A percentile compares a stretch with the other conserved stretches of the same genome.
phyloP scores from a whole-genome alignment of 805 yeast genomes.

The Kluyveromyces nonfermentans region DNA sequence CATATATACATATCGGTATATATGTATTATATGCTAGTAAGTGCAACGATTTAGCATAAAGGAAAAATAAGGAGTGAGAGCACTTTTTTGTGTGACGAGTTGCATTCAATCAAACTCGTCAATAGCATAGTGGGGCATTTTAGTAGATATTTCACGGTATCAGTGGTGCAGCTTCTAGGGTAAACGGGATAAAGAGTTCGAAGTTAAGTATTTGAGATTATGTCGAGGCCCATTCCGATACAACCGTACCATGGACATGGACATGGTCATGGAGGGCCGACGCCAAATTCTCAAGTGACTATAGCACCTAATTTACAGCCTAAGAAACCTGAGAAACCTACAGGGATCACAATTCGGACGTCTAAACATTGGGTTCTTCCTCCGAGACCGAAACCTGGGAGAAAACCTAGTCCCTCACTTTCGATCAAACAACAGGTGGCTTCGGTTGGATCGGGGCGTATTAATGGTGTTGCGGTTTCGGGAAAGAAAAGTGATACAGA shows the following conservation, averaged over 20 bases:
- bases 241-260: slow-evolving; percentile 3
- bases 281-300: slow-evolving; percentile 3
- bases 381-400: slow-evolving; percentile 72
- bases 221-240: slow-evolving; percentile 1
- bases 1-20: too few relatives aligned
- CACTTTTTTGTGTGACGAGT: neutral
- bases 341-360: slow-evolving; percentile 37
- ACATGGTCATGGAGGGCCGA: neutral
- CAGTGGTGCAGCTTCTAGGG: neutral
- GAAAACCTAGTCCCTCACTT: slow-evolving; percentile 32
- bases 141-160: neutral
- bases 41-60: too few relatives aligned
- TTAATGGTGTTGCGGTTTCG: neutral
- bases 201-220: neutral
- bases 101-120: neutral
- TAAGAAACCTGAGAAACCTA: slow-evolving; percentile 9
- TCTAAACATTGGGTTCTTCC: slow-evolving; percentile 80
- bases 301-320: slow-evolving; percentile 9
- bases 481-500: neutral
- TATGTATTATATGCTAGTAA: too few relatives aligned
- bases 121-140: neutral
- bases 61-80: neutral
- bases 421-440: slow-evolving; percentile 3
- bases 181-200: neutral
- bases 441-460: neutral